Conservation (phyloP, 1,284 basidiomycete genomes). For the Sparassis latifolia region DNA sequence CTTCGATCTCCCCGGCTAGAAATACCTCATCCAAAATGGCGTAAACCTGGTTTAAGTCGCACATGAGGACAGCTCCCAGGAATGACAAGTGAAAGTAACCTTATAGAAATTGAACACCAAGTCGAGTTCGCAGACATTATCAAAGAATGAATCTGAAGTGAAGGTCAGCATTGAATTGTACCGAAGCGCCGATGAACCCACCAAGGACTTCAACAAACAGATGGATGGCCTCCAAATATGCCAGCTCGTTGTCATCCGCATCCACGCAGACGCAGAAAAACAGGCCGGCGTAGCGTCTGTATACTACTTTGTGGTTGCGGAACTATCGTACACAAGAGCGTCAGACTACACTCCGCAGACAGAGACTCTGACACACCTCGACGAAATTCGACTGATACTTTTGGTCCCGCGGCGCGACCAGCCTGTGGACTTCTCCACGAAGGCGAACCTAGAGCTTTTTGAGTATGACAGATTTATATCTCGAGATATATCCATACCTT, state of each 20-base stretch:
- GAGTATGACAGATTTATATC: background rate
- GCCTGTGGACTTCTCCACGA: conserved; percentile 90
- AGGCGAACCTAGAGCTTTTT: conserved; percentile 63
- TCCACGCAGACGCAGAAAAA: conserved; percentile 99
- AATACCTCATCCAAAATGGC: conserved; percentile 98
- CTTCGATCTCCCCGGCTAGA: conserved; percentile 97
- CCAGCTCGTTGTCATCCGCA: conserved; percentile 96
- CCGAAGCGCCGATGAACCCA: conserved; percentile 30
- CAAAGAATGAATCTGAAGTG: conserved; percentile 85
- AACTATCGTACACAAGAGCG: conserved; percentile 47
- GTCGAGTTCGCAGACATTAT: conserved; percentile 96
- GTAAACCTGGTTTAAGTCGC: conserved; percentile 61
- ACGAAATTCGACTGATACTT: conserved; percentile 99
- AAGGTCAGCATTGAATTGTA: no score
- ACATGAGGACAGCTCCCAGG: background rate
- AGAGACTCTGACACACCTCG: conserved; percentile 56
- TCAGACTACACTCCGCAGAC: background rate
- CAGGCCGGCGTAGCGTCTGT: conserved; percentile 92
- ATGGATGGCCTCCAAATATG: conserved; percentile 96
- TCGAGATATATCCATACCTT: conserved; percentile 49
- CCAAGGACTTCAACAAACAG: conserved; percentile 98
- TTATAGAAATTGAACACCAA: conserved; percentile 99
- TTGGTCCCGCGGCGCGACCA: conserved; percentile 96
- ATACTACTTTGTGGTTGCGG: conserved; percentile 92
- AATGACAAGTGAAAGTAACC: conserved; percentile 32